Conservation (phyloP, 129 eudicot species). For the Deinandra increscens region DNA sequence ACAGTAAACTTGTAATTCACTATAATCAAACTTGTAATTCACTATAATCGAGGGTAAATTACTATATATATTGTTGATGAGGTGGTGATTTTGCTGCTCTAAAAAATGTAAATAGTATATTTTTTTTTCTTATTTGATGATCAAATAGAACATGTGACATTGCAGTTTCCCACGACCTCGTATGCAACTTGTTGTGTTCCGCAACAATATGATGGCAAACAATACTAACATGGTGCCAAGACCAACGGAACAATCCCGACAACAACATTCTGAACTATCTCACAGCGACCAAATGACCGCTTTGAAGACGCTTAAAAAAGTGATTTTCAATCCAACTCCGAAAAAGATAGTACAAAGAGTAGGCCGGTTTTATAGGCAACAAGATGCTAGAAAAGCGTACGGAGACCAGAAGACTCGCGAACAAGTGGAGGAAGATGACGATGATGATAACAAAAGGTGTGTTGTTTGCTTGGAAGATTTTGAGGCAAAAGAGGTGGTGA, state of each 20-base stretch:
- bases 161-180: slow-evolving; percentile 26
- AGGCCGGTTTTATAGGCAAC: slow-evolving; percentile 39
- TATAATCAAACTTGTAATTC: no score
- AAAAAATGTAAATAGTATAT: background rate
- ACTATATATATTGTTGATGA: no score
- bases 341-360: slow-evolving; percentile 35
- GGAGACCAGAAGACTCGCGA: slow-evolving; percentile 7
- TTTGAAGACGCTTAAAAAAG: slow-evolving; percentile 54
- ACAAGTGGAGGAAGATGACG: slow-evolving; percentile 17
- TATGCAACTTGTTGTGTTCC: slow-evolving; percentile 31
- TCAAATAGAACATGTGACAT: background rate
- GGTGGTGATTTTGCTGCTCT: no score
- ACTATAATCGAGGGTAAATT: no score
- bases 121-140: background rate
- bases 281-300: slow-evolving; percentile 45
- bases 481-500: slow-evolving; percentile 47
- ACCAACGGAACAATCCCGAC: background rate
- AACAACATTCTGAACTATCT: slow-evolving; percentile 25
- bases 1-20: no score
- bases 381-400: slow-evolving; percentile 4
- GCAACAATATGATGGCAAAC: slow-evolving; percentile 19
- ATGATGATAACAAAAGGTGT: slow-evolving; percentile 55
- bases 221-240: slow-evolving; percentile 15
- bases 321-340: slow-evolving; percentile 56
- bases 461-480: slow-evolving; percentile 77